phyloP scores from a whole-genome alignment of 1,139 yeast species.

The Scheffersomyces cryptocercus region DNA sequence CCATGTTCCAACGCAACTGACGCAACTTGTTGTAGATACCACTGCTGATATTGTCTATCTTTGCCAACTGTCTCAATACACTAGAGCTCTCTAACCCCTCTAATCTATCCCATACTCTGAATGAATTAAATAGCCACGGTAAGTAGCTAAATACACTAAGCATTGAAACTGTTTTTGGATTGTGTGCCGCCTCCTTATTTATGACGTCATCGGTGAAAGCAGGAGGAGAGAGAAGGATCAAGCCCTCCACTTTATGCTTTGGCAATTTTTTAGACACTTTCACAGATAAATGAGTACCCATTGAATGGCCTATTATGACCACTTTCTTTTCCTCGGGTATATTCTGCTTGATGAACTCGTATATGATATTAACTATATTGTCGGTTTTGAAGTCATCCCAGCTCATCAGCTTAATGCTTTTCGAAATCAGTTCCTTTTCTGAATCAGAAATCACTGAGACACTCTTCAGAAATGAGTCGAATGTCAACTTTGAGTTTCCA shows the following conservation, averaged over 20 bases:
- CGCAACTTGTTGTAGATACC: conserved; percentile 47
- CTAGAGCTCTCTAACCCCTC: conserved; percentile 64
- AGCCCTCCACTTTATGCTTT: conserved; percentile 41
- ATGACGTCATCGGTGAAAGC: conserved; percentile 33
- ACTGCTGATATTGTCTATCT: conserved; percentile 19
- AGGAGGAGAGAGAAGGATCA: conserved; percentile 59
- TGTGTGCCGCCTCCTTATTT: conserved; percentile 1
- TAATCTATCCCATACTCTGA: conserved; percentile 59
- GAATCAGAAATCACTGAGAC: conserved; percentile 24
- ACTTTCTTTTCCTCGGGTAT: conserved; percentile 48
- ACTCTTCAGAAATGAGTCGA: conserved; percentile 11
- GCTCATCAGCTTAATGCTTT: conserved; percentile 32
- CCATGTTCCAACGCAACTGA: conserved; percentile 74
- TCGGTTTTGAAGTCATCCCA: conserved; percentile 51
- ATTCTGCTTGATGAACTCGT: conserved; percentile 38
- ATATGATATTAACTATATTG: conserved; percentile 46
- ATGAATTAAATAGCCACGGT: conserved; percentile 56
- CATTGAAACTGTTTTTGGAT: conserved; percentile 12
- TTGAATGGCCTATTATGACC: conserved; percentile 71
- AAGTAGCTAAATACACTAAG: conserved; percentile 31
- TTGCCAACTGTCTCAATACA: conserved; percentile 51
- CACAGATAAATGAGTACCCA: conserved; percentile 65
- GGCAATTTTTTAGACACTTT: conserved; percentile 49
- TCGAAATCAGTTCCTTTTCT: conserved; percentile 31
- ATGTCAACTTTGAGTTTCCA: conserved; percentile 51